Evolutionary conservation across 805 yeast genomes (phyloP).

Genomic region (Nakazawaea laoshanensis): DNA sequence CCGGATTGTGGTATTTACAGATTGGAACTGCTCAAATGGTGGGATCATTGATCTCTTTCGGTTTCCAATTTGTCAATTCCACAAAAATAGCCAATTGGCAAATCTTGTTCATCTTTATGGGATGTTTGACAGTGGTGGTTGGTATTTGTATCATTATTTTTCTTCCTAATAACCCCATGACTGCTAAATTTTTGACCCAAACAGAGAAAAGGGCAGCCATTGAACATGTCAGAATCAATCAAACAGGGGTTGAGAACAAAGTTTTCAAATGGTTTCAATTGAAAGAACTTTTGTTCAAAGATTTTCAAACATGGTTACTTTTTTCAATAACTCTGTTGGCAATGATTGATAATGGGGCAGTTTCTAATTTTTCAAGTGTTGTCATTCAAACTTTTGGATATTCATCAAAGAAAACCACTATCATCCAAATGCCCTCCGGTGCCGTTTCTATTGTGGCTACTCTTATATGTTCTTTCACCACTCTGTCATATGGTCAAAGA

Average conservation of each 20-base stretch:
- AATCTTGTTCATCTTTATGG: slow-evolving; percentile 49
- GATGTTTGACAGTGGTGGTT: slow-evolving; percentile 40
- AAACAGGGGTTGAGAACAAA: slow-evolving; percentile 44
- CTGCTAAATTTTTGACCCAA: slow-evolving; percentile 25
- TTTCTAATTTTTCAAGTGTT: slow-evolving; percentile 32
- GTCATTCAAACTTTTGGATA: slow-evolving; percentile 16
- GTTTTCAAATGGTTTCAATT: slow-evolving; percentile 36
- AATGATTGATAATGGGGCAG: slow-evolving; percentile 44
- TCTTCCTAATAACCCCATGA: slow-evolving; percentile 42
- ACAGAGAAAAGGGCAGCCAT: slow-evolving; percentile 33
- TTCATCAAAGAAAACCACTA: slow-evolving; percentile 16
- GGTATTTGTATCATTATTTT: slow-evolving; percentile 34
- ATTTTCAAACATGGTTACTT: slow-evolving; percentile 42
- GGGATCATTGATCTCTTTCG: slow-evolving; percentile 40
- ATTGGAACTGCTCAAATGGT: slow-evolving; percentile 34
- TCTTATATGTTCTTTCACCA: too few species aligned
- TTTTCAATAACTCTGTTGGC: slow-evolving; percentile 34
- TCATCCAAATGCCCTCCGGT: slow-evolving; percentile 49
- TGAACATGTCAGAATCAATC: slow-evolving; percentile 36
- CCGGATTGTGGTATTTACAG: slow-evolving; percentile 26
- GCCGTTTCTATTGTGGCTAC: too few species aligned
- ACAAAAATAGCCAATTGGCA: slow-evolving; percentile 41
- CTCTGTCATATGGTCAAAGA: too few species aligned
- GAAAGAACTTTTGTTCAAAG: slow-evolving; percentile 32
- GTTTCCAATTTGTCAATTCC: slow-evolving; percentile 40